Base-by-base conservation (phyloP, 75 land plant species). In the Sequoia sempervirens region DNA sequence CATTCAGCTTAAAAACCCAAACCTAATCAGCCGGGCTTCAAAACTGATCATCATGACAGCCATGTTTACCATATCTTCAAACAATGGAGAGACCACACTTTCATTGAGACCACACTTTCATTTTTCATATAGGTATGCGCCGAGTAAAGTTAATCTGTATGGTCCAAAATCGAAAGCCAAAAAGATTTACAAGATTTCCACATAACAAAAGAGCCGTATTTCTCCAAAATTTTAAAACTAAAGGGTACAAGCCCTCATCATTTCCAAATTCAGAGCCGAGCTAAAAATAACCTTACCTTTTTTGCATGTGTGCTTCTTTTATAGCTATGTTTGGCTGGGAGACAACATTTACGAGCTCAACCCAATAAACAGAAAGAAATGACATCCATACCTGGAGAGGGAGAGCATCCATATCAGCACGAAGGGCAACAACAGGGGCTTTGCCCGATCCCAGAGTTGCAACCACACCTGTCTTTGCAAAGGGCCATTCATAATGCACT, bases 341-440 rank as follows among this genome's bases (percentile, higher is more conserved):
- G 26, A 20, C 23, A 20, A 58, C 64, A 58, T 58, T 1, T 58
- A 58, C 18, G 4, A 58, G n/a, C 9, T 61, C 8, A 61, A 0
- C 66, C 8, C n/a, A 61, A 61, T 61, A 61, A 61, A 26, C n/a
- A 61, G 1, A 23, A 8, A 8, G n/a, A 23, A 70, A 70, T 70
- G 37, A 11, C 14, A 32, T 70, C 5, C 68, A 72, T 79, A 94
- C 96, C 91, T 93, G 95, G 28, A 95, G 46, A 68, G 97, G 91
- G 11, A 95, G 91, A 34, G 94, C 97, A 85, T 95, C 97, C 96
- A 95, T 95, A 74, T 95, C 96, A 18, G 96, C 96, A 45, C 96
- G 83, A 36, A 95, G 92, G 69, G 91, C 89, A 68, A 95, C 90
- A 30, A 83, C 68, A 3, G 97, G 94, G 20, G 86, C n/a, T 34